Percentiles rank a stretch among this genome's conserved stretches.
Conservation (phyloP, 257 asterid genomes). For the Eustoma russellianum region DNA sequence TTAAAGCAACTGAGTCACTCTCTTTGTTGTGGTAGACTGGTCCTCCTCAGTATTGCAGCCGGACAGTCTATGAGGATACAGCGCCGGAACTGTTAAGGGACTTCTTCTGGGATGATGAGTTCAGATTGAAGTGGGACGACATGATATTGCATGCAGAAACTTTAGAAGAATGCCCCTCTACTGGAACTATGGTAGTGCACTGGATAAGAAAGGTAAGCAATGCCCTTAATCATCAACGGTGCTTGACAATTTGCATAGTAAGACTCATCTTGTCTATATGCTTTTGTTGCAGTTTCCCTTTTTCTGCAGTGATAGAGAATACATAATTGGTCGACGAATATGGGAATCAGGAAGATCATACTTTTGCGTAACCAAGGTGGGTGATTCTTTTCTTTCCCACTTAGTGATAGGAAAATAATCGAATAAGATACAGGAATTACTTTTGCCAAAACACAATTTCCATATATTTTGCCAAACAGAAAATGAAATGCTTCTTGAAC, state of each 20-base stretch:
- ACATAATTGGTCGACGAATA: slow-evolving; percentile 80
- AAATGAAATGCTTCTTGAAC: neutral
- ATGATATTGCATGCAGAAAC: slow-evolving; percentile 66
- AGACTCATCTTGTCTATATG: slow-evolving; percentile 8
- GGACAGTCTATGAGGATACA: slow-evolving; percentile 90
- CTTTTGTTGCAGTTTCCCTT: slow-evolving; percentile 70
- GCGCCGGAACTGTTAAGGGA: slow-evolving; percentile 84
- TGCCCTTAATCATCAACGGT: neutral
- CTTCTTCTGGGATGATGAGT: slow-evolving; percentile 94
- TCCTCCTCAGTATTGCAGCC: slow-evolving; percentile 88
- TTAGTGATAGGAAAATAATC: neutral
- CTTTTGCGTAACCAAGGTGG: slow-evolving; percentile 80
- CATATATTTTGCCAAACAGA: neutral
- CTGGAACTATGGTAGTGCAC: slow-evolving; percentile 77
- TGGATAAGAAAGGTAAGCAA: slow-evolving; percentile 79
- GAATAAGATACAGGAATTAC: neutral
- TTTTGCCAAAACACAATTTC: neutral
- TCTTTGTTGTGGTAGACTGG: slow-evolving; percentile 38
- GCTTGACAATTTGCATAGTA: neutral
- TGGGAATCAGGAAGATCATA: slow-evolving; percentile 89
- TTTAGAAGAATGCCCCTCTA: slow-evolving; percentile 67
- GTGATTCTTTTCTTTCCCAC: slow-evolving; percentile 4
- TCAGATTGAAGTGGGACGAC: slow-evolving; percentile 84
- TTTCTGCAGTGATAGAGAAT: slow-evolving; percentile 93
- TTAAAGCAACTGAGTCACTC: slow-evolving; percentile 2